Percentiles rank a stretch among this genome's conserved stretches.
These are phyloP conservation scores for Sarocladiaceae sp. DNA, from an alignment of 2,329 filamentous ascomycete species.

Conservation along the genomic window DNA sequence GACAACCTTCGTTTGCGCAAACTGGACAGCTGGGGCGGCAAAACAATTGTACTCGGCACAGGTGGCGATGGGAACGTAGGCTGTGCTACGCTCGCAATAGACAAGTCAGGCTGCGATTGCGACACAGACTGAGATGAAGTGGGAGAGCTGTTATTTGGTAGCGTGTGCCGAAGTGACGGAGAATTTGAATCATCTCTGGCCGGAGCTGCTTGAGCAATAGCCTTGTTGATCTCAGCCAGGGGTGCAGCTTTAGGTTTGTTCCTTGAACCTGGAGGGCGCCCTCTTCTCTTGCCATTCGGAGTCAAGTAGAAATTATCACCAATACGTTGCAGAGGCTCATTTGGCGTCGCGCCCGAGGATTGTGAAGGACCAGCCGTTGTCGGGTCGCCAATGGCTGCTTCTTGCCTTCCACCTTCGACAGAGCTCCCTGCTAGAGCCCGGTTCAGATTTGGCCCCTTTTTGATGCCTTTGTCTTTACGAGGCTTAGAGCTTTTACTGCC, in stretches of 20 bases:
- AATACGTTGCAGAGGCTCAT: not conserved
- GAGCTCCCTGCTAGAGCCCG: not conserved
- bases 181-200: not conserved
- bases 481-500: constrained; percentile 40
- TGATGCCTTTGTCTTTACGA: constrained; percentile 48
- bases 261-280: constrained; percentile 43
- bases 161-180: not conserved
- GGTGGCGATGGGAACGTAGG: not conserved
- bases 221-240: not conserved
- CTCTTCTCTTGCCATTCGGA: constrained; percentile 23
- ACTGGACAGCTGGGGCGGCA: not conserved
- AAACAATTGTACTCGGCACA: not conserved
- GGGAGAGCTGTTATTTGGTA: not conserved
- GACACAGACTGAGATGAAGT: not conserved
- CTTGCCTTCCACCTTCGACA: not conserved
- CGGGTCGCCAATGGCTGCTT: not conserved
- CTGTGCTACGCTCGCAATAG: no score
- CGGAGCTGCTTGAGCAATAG: not conserved
- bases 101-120: not conserved
- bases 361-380: not conserved
- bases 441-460: constrained; percentile 29
- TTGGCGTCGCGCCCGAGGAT: not conserved
- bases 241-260: constrained; percentile 29
- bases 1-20: not conserved
- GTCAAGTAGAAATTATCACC: constrained; percentile 13